A percentile compares a stretch with the other conserved stretches of the same genome.
Conservation (phyloP, 2,329 filamentous ascomycete genomes). For the Colletotrichum sojae region DNA sequence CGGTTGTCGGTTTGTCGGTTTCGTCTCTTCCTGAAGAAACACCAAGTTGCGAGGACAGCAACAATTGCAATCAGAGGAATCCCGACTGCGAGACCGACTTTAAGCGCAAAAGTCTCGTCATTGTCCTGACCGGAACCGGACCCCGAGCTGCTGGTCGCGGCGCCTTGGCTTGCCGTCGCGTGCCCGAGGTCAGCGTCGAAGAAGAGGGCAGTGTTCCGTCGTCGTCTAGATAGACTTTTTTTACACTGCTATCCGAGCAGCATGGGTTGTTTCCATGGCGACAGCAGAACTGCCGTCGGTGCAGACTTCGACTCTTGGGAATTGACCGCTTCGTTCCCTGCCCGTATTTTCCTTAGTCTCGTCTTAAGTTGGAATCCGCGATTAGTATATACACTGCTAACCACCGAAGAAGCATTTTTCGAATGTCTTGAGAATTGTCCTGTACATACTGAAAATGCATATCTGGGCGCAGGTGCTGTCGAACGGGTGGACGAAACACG, state of each 20-base stretch:
- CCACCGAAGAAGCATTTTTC: not conserved
- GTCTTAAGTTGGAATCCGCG: not conserved
- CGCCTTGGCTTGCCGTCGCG: not conserved
- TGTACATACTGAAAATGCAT: not conserved
- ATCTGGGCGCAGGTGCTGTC: slow-evolving; percentile 7
- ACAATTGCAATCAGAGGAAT: not conserved
- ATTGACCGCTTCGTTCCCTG: not conserved
- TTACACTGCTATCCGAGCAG: not conserved
- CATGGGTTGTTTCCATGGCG: not conserved
- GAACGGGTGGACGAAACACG: not conserved
- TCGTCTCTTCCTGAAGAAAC: slow-evolving; percentile 1
- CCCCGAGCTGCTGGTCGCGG: not conserved
- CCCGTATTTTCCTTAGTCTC: not conserved
- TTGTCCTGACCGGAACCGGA: not conserved
- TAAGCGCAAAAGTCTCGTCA: slow-evolving; percentile 5
- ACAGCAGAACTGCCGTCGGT: not conserved
- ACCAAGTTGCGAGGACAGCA: not conserved
- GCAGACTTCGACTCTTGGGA: slow-evolving; percentile 3
- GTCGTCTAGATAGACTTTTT: not conserved
- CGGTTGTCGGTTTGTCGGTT: not conserved
- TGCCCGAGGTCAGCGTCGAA: not conserved
- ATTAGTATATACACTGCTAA: not conserved
- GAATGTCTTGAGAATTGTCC: too few relatives aligned
- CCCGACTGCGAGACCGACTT: slow-evolving; percentile 8
- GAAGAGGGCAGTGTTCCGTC: not conserved